Conservation (phyloP, 108 stramenopile genomes). For the Craspedostauros australis region DNA sequence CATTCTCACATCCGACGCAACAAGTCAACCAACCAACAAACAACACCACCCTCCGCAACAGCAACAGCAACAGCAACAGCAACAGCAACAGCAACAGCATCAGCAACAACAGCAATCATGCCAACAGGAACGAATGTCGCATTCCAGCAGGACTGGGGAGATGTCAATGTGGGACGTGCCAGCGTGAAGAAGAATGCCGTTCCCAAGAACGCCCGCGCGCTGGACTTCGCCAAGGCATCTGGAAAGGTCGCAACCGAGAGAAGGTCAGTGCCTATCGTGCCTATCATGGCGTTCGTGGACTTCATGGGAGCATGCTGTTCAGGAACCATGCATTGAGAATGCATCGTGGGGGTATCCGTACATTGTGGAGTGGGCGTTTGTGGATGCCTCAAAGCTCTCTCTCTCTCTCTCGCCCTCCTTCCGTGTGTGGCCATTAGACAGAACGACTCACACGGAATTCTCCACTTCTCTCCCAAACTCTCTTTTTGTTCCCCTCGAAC, state of each 20-base stretch:
- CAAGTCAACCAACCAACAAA: too few species aligned
- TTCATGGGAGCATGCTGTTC: not conserved
- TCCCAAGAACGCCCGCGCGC: constrained; percentile 50
- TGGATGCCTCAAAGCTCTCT: not conserved
- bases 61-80: too few species aligned
- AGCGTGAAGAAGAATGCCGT: constrained; percentile 21
- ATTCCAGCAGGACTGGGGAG: constrained; percentile 77
- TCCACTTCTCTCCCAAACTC: not conserved
- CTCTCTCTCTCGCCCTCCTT: not conserved
- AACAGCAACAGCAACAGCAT: not conserved
- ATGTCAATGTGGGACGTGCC: constrained; percentile 71
- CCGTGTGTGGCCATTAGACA: too few species aligned
- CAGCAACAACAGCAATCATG: constrained; percentile 16
- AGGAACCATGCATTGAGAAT: too few species aligned
- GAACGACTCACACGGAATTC: too few species aligned
- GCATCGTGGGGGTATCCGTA: constrained; percentile 1
- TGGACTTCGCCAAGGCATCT: constrained; percentile 44
- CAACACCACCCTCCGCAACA: too few species aligned
- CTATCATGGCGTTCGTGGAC: not conserved
- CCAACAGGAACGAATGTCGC: constrained; percentile 32
- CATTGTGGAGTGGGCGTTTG: not conserved
- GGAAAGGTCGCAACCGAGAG: constrained; percentile 59
- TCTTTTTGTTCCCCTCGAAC: not conserved
- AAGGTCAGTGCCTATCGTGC: constrained; percentile 17
- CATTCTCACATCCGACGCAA: too few species aligned